Evolutionary conservation across 305 asterid genomes (phyloP).

Genomic region (Salvia sclarea): DNA sequence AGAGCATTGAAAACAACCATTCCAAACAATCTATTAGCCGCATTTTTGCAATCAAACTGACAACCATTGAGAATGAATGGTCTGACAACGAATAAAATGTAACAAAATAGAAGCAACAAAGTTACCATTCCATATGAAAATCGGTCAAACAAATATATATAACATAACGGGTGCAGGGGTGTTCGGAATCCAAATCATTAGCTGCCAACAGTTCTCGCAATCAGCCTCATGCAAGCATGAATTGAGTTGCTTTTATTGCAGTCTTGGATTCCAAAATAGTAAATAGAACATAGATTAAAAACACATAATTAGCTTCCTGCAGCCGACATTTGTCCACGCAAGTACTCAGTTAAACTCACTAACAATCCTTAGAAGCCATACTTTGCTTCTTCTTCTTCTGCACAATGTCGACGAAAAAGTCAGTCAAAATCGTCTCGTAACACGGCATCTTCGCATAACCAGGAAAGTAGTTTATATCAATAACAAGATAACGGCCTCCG

Average conservation of each 20-base stretch:
- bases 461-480: conserved; percentile 90
- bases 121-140: conserved; percentile 5
- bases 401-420: conserved; percentile 62
- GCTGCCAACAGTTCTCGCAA: conserved; percentile 24
- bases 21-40: conserved; percentile 2
- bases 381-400: conserved; percentile 40
- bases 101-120: neutral
- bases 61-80: neutral
- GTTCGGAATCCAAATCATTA: conserved; percentile 22
- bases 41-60: neutral
- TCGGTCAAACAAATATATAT: neutral
- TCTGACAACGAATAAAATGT: neutral
- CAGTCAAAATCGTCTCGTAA: conserved; percentile 66
- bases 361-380: conserved; percentile 15
- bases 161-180: conserved; percentile 5
- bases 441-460: conserved; percentile 84
- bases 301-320: conserved; percentile 15
- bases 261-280: conserved; percentile 19
- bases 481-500: conserved; percentile 59
- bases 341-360: conserved; percentile 9
- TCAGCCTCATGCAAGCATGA: conserved; percentile 17
- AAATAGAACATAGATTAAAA: conserved; percentile 13
- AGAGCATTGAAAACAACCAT: neutral
- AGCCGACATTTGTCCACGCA: conserved; percentile 8
- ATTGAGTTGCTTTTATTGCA: conserved; percentile 29